phyloP scores from a whole-genome alignment of 164 flowering plant genomes.

The Piper longum region DNA sequence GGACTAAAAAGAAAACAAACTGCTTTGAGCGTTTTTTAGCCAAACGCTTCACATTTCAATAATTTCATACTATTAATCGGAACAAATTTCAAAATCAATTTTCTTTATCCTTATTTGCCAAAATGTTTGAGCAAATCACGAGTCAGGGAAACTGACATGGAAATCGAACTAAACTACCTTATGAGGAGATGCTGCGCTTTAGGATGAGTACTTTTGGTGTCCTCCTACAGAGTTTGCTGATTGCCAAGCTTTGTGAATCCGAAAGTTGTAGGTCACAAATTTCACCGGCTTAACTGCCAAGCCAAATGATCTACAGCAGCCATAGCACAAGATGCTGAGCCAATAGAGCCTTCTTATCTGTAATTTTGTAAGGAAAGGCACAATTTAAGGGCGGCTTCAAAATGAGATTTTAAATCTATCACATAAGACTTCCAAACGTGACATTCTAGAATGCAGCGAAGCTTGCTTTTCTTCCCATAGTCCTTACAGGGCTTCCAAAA shows the following conservation, averaged over 20 bases:
- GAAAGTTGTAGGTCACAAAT: slow-evolving; percentile 16
- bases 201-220: no score
- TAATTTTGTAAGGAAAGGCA: neutral
- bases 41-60: no score
- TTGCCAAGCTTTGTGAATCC: neutral
- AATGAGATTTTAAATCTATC: neutral
- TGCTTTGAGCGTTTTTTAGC: no score
- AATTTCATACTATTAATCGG: no score
- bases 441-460: neutral
- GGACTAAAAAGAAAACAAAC: no score
- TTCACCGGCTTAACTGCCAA: slow-evolving; percentile 40
- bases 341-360: slow-evolving; percentile 85
- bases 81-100: no score
- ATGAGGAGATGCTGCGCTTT: no score
- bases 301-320: slow-evolving; percentile 60
- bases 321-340: slow-evolving; percentile 83
- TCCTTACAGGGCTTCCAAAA: slow-evolving; percentile 70
- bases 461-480: neutral
- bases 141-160: no score
- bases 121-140: no score
- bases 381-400: neutral
- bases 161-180: no score
- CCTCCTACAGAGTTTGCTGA: neutral
- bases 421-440: neutral
- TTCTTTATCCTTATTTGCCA: no score